These are phyloP conservation scores for Aspergillus persii DNA, from an alignment of 2,329 filamentous ascomycete genomes.

Conservation along the genomic window DNA sequence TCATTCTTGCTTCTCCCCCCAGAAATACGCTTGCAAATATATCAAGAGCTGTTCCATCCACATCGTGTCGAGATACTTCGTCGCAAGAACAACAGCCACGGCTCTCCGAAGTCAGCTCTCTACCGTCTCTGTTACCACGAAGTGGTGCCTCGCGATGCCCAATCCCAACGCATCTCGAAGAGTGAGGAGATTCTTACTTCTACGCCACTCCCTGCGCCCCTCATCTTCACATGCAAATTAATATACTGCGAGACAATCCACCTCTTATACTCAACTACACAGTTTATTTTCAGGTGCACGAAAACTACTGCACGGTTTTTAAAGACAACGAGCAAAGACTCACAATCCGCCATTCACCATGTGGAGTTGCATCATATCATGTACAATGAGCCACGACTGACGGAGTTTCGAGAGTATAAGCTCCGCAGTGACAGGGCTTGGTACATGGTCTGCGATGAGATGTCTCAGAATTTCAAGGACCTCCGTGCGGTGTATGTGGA, in stretches of 20 bases:
- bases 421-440: constrained; percentile 21
- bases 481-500: constrained; percentile 19
- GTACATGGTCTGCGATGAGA: constrained; percentile 16
- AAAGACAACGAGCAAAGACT: constrained; percentile 53
- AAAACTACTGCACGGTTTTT: constrained; percentile 25
- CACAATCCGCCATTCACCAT: constrained; percentile 51
- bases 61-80: constrained; percentile 20
- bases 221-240: constrained; percentile 61
- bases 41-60: constrained; percentile 58
- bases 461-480: constrained; percentile 8
- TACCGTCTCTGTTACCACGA: constrained; percentile 60
- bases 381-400: constrained; percentile 23
- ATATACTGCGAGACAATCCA: constrained; percentile 64
- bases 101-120: constrained; percentile 63
- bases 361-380: constrained; percentile 24
- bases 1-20: constrained; percentile 64
- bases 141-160: constrained; percentile 25
- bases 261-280: constrained; percentile 55
- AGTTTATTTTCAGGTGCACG: constrained; percentile 23
- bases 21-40: constrained; percentile 69
- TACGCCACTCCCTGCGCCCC: constrained; percentile 41
- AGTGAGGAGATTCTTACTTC: not conserved
- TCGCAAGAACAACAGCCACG: constrained; percentile 48
- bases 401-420: constrained; percentile 15
- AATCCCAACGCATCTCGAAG: constrained; percentile 3